These are phyloP conservation scores for Russula vinacea DNA, from an alignment of 768 basidiomycete genomes.

Conservation along the genomic window DNA sequence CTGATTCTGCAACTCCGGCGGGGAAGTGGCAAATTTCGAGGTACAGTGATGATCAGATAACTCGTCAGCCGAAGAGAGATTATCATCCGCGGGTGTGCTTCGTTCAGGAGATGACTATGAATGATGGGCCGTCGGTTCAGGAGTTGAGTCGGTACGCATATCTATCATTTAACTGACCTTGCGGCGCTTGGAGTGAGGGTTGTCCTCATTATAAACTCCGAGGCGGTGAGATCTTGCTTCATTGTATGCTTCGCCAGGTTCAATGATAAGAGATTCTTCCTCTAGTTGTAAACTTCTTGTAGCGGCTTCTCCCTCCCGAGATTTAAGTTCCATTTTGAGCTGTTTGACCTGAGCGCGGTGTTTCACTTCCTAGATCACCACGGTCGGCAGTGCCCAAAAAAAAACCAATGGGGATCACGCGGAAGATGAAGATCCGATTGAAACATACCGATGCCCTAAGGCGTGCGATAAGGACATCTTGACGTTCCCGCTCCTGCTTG, in stretches of 20 bases:
- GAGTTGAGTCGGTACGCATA: neutral
- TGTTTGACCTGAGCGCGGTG: slow-evolving; percentile 21
- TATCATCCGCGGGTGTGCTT: neutral
- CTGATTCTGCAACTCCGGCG: neutral
- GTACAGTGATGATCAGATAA: neutral
- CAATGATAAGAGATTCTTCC: slow-evolving; percentile 19
- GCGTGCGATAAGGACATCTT: slow-evolving; percentile 10
- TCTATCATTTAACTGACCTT: slow-evolving; percentile 1
- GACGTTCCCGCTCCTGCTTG: neutral
- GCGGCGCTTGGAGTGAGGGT: neutral
- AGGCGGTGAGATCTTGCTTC: slow-evolving; percentile 18
- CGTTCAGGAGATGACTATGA: neutral
- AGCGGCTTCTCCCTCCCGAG: neutral
- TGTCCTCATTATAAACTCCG: slow-evolving; percentile 5
- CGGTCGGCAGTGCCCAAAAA: neutral
- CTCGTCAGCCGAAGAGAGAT: neutral
- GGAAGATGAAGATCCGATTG: neutral
- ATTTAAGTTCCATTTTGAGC: slow-evolving; percentile 9
- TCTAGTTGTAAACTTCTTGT: neutral
- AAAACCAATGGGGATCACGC: neutral
- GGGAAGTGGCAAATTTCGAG: neutral
- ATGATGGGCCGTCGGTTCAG: neutral
- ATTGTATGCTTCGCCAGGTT: slow-evolving; percentile 1
- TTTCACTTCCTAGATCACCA: slow-evolving; percentile 11
- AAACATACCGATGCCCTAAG: slow-evolving; percentile 18